Percentiles rank a stretch among this genome's conserved stretches.
Evolutionary conservation across 768 basidiomycete species (phyloP).

Genomic region (Trametes maxima): DNA sequence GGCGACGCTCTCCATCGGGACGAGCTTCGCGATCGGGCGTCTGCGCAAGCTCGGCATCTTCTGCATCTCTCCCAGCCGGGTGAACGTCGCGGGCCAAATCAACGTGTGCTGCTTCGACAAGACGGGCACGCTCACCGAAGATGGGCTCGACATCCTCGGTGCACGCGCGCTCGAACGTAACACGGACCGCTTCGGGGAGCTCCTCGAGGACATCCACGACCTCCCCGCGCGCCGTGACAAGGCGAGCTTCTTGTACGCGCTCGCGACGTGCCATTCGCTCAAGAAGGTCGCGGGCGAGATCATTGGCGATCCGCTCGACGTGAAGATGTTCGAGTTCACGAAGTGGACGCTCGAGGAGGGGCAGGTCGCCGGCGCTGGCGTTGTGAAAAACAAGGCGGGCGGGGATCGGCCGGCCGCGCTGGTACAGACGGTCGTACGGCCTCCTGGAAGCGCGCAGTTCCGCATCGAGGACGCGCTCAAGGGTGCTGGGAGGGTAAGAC

Average conservation of each 20-base stretch:
- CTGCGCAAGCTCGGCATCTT: slow-evolving; percentile 87
- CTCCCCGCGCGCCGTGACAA: slow-evolving; percentile 72
- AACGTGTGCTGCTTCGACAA: slow-evolving; percentile 99
- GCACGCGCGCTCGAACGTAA: slow-evolving; percentile 83
- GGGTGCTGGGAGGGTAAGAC: slow-evolving; percentile 70
- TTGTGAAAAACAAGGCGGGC: slow-evolving; percentile 63
- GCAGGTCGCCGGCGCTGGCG: slow-evolving; percentile 64
- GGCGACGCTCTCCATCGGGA: slow-evolving; percentile 96
- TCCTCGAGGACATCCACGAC: slow-evolving; percentile 84
- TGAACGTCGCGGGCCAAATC: slow-evolving; percentile 94
- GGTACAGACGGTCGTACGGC: slow-evolving; percentile 95
- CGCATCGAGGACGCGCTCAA: slow-evolving; percentile 91
- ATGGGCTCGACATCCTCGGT: slow-evolving; percentile 95
- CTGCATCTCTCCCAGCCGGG: slow-evolving; percentile 94
- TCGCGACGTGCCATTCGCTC: slow-evolving; percentile 95
- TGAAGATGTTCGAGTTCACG: slow-evolving; percentile 98
- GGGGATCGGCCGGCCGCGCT: slow-evolving; percentile 79
- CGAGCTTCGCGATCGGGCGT: slow-evolving; percentile 89
- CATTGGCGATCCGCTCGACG: slow-evolving; percentile 96
- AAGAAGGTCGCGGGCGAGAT: slow-evolving; percentile 85
- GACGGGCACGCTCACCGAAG: slow-evolving; percentile 97
- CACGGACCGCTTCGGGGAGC: slow-evolving; percentile 82
- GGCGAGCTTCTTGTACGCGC: slow-evolving; percentile 86
- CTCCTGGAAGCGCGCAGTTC: slow-evolving; percentile 91
- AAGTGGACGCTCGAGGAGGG: slow-evolving; percentile 97